Base-by-base conservation (phyloP, 2,329 filamentous ascomycete genomes). In the Pyrenophora tritici-repentis region DNA sequence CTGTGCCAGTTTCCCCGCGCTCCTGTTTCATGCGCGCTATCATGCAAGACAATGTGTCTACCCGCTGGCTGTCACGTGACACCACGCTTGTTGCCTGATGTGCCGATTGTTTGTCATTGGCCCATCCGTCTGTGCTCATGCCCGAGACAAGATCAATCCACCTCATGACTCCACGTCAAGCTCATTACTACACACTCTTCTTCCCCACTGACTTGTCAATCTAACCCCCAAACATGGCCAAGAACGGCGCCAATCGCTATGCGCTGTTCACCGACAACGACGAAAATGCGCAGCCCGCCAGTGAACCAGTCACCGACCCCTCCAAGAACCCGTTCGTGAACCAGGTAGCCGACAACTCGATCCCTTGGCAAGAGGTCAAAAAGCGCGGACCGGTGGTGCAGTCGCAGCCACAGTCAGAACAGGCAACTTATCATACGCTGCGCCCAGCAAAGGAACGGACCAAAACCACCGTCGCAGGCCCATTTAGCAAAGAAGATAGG, bases 301-400 rank as follows among this genome's bases (percentile, higher is more conserved):
- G 32, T 13, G 39, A 16, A 24, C 18, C 53, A n/a, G 20, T 39
- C 10, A 20, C 45, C 9, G 53, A 60, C n/a, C 35, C 38, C 1
- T 40, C 49, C 4, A 37, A 50, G 16, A 66, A 60, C 29, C 56
- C 62, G 0, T 67, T 67, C 13, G 37, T 59, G 8, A 67, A 67
- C 10, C 65, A 67, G 40, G 49, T 62, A 10, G 50, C 55, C 4
- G 63, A 67, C 9, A 53, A 63, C 42, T 55, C 60, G 9, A 50
- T 51, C 3, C 57, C 66, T 20, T 70, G 67, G 67, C 52, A 70
- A 35, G 51, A 67, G 31, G 65, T 70, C 18, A 66, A 58, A 48
- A 65, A 62, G 43, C 56, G 59, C 12, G 55, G 37, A 9, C 22
- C 47, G 6, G 26, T 45, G 16, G 40, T 29, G 4, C 56, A 48